Evolutionary conservation across 306 rosid genomes (phyloP), one percentile per base, ranked within the genome.

Genomic region (Rosa chinensis): DNA sequence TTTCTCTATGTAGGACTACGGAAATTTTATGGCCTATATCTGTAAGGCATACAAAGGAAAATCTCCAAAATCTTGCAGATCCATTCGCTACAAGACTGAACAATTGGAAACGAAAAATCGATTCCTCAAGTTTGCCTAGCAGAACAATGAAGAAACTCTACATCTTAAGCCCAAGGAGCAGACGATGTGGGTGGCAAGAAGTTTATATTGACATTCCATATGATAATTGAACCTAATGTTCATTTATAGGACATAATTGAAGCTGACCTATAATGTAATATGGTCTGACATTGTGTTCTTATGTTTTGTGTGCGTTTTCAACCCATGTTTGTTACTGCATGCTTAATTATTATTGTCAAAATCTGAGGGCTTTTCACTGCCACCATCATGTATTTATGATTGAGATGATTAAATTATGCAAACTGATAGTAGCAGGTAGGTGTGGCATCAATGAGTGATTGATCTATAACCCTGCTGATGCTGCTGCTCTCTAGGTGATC

Each of bases 41-140:
- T 92, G 93, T 85, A 81, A 62, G 75, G 89, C 95, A 68, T 92
- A 83, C 82, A 85, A 81, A 49, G 93, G 95, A 32, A 59, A 79
- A 40, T 70, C 73, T 32, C 93, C 89, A 43, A 70, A 74, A 59
- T 92, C 89, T 32, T 90, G 97, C 73, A 74, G 73, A 48, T 88
- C 96, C 40, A 63, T 84, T 76, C 73, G 75, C 56, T 59, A 74
- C 14, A 43, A n/a, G 73, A 81, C 58, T 11, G 87, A 74, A 32
- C 81, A 9, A 64, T 72, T 3, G 70, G 78, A 66, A 58, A 75
- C 25, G 71, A 8, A 76, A 75, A 79, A 40, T 75, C 85, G 14
- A 74, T 61, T 58, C 76, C 45, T 80, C 84, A 66, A 13, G 93
- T 85, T 69, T 91, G 92, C 66, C 76, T 74, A 72, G 66, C 66